Evolutionary conservation across 306 rosid genomes (phyloP), one percentile per base, ranked within the genome.

Genomic region (Amphicarpaea edgeworthii): DNA sequence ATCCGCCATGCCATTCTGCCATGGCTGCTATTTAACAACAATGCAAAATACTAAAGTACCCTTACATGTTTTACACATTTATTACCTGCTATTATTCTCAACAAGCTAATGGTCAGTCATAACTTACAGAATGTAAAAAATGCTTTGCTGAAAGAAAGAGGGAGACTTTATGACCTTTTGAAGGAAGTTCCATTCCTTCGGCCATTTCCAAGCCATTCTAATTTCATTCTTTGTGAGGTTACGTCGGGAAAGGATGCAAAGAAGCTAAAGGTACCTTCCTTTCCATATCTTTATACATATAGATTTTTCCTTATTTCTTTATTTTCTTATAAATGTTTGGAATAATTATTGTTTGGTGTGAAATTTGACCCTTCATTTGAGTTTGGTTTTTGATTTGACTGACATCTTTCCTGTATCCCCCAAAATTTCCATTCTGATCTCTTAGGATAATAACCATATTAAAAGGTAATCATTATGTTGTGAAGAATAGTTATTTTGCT

Each of bases 151-250:
- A 83, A 76, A 83, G 99, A 95, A 88, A 85, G 99, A 69, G 86
- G 77, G 46, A 89, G 97, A 83, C 93, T 95, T 66, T 89, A 10
- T 70, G 81, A 81, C 64, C 90, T 89, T 83, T 84, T 95, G 59
- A 89, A 86, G 55, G 93, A 77, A 61, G 86, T 92, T 69, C 87
- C 93, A 3, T 95, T 95, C 73, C 91, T 89, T 26, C 79, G 80
- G 62, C 99, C 99, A 34, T 95, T 84, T 82, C 96, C 97, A 28
- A 92, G 97, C 85, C 76, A 86, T 87, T 90, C 99, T 42, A 95
- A 95, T 82, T 95, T 90, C 87, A 95, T 95, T 82, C 96, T 95
- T 67, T 92, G 99, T 60, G 96, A 86, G 82, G 99, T 95, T 61
- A 86, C 90, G 14, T 81, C 84, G 3, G 97, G 97, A 76, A 73